Evolutionary conservation across 805 yeast genomes (phyloP), one percentile per base, ranked within the genome.

Genomic region (Cyberlindnera mycetangii): DNA sequence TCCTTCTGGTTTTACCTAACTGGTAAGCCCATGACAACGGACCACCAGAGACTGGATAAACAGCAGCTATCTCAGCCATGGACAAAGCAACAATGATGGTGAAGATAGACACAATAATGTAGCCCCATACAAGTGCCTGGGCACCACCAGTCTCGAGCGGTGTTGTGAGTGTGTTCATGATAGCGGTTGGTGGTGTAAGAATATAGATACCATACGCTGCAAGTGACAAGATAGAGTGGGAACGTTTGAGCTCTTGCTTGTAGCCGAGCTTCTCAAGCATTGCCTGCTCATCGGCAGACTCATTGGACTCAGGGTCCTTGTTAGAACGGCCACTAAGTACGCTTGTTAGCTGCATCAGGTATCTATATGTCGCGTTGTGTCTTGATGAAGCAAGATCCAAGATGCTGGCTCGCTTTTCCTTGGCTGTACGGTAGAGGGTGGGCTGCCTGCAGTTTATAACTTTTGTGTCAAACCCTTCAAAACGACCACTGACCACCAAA

Each of bases 21-120:
- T 53, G 54, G 46, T 59, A 61, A 11, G 67, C 61, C 69, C 70
- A 66, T 18, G 64, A 64, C 9, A 64, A 51, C 37, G 62, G 67
- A 15, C 66, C 69, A 33, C 67, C 65, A 15, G 66, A 54, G 33
- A 62, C 60, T 1, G 71, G 56, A 33, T 56, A 65, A 3, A 63
- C 64, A 32, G 66, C 65, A 5, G 65, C 64, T 17, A 66, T 53
- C 47, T 66, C 71, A 41, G 62, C 61, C 45, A 58, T 44, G 14
- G 58, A 53, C 6, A 53, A 20, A 1, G 60, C 59, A 14, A 57
- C 60, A 3, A 55, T 42, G 42, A 57, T 45, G 8, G 61, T 56
- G 49, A 59, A 54, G 40, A 52, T 37, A 6, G 54, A 45, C 7
- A 54, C 60, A 12, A 59, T 55, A 33, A 59, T 53, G 41, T 55